Conservation (phyloP, 768 basidiomycete genomes). For the Auricularia sp. region DNA sequence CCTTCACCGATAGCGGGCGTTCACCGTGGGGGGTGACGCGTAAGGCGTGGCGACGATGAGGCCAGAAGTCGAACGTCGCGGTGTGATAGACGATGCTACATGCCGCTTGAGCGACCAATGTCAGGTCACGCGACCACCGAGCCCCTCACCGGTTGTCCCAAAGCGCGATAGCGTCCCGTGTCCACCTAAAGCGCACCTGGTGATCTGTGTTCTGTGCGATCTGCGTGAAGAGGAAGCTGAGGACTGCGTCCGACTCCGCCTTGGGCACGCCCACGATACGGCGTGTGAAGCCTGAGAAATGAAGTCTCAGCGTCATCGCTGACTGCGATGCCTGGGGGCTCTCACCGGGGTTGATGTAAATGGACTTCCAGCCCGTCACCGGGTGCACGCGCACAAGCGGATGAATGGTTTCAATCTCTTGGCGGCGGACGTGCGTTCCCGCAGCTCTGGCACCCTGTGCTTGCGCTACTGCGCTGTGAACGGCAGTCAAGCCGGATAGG, state of each 20-base stretch:
- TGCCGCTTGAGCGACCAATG: background rate
- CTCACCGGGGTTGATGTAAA: conserved; percentile 71
- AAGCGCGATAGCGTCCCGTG: conserved; percentile 65
- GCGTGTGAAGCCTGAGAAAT: conserved; percentile 57
- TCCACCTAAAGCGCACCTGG: conserved; percentile 73
- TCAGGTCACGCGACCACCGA: background rate
- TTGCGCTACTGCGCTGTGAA: conserved; percentile 71
- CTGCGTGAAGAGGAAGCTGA: conserved; percentile 61
- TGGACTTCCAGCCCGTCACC: conserved; percentile 72
- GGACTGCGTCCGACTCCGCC: conserved; percentile 66
- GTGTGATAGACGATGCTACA: conserved; percentile 60
- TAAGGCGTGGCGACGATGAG: conserved; percentile 64
- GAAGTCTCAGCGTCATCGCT: background rate
- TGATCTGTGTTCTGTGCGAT: conserved; percentile 62
- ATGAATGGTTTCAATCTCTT: conserved; percentile 60
- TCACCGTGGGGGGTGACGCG: conserved; percentile 78
- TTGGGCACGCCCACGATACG: conserved; percentile 73
- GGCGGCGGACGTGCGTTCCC: conserved; percentile 58
- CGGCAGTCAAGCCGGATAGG: conserved; percentile 60
- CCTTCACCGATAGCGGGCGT: conserved; percentile 63
- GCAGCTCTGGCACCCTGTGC: conserved; percentile 65
- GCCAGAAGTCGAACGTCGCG: conserved; percentile 79
- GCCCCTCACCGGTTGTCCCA: conserved; percentile 72
- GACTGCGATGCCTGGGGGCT: background rate
- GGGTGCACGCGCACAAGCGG: conserved; percentile 81